Conservation (phyloP, 306 rosid species). For the Vigna radiata region DNA sequence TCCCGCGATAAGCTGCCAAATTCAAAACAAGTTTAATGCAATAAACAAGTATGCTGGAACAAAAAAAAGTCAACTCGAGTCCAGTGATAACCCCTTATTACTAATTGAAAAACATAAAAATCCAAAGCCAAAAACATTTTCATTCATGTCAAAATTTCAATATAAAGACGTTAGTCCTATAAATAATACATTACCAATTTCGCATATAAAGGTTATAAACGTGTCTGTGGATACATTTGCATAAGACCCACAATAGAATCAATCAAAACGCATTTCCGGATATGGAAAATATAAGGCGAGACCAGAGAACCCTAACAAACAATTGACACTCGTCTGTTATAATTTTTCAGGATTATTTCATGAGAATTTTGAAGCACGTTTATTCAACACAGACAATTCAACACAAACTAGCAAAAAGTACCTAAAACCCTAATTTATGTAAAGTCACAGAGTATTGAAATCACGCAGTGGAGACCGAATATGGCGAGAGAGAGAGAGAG, state of each 20-base stretch:
- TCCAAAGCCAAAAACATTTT: not conserved
- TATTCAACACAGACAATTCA: conserved; percentile 39
- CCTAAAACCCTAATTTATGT: conserved; percentile 56
- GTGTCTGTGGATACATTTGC: not conserved
- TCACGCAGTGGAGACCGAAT: conserved; percentile 19
- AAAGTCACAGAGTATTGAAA: conserved; percentile 32
- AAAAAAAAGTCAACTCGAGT: conserved; percentile 2
- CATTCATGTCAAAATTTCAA: not conserved
- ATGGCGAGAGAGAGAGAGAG: not conserved
- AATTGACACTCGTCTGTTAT: conserved; percentile 5
- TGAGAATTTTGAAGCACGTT: conserved; percentile 32
- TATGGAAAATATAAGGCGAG: not conserved
- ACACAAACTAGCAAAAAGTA: not conserved
- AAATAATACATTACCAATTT: not conserved
- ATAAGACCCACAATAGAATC: not conserved
- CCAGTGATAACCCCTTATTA: not conserved
- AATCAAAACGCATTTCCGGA: conserved; percentile 21
- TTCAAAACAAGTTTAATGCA: conserved; percentile 11
- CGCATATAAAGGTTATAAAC: not conserved
- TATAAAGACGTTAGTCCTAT: not conserved
- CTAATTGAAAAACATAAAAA: not conserved
- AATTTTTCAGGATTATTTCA: conserved; percentile 18
- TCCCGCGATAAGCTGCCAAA: not conserved
- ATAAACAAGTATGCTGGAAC: not conserved
- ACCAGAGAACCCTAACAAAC: conserved; percentile 40